Evolutionary conservation across 225 moss, liverwort and hornwort genomes (phyloP).

Genomic region (Takakia lepidozioides): DNA sequence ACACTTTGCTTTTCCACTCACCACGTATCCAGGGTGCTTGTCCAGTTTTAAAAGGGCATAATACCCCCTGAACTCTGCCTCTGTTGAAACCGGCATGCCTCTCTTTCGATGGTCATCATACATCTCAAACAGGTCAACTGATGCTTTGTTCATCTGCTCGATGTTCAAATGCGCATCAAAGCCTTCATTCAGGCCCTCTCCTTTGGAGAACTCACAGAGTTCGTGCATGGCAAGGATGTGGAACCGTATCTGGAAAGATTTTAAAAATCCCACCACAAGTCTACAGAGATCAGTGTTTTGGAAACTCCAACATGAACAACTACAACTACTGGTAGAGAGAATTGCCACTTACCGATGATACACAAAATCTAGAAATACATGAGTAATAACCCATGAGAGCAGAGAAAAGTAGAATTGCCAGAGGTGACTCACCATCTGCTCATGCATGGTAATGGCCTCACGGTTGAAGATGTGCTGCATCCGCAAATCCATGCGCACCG

Average conservation of each 20-base stretch:
- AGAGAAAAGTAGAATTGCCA: too few relatives aligned
- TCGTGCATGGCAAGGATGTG: constrained; percentile 99
- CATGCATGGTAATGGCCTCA: constrained; percentile 92
- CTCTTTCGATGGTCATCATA: constrained; percentile 88
- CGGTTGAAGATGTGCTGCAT: constrained; percentile 96
- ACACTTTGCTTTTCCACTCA: constrained; percentile 27
- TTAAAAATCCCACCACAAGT: too few relatives aligned
- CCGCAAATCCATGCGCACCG: constrained; percentile 96
- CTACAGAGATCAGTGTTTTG: too few relatives aligned
- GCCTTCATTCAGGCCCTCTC: constrained; percentile 91
- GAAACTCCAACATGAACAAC: not conserved
- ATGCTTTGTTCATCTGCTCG: constrained; percentile 99
- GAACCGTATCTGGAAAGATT: constrained; percentile 74
- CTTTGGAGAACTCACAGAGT: constrained; percentile 85
- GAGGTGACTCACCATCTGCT: constrained; percentile 84
- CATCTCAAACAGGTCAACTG: constrained; percentile 99
- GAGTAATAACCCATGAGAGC: too few relatives aligned
- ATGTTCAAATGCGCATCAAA: constrained; percentile 98
- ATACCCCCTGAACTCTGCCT: constrained; percentile 95
- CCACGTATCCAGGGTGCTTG: constrained; percentile 95
- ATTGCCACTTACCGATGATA: too few relatives aligned
- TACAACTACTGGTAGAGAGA: not conserved
- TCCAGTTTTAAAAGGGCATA: constrained; percentile 95
- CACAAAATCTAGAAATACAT: too few relatives aligned
- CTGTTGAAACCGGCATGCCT: constrained; percentile 67